These are phyloP conservation scores for Botrytis paeoniae DNA, from an alignment of 2,329 filamentous ascomycete genomes.

Conservation along the genomic window DNA sequence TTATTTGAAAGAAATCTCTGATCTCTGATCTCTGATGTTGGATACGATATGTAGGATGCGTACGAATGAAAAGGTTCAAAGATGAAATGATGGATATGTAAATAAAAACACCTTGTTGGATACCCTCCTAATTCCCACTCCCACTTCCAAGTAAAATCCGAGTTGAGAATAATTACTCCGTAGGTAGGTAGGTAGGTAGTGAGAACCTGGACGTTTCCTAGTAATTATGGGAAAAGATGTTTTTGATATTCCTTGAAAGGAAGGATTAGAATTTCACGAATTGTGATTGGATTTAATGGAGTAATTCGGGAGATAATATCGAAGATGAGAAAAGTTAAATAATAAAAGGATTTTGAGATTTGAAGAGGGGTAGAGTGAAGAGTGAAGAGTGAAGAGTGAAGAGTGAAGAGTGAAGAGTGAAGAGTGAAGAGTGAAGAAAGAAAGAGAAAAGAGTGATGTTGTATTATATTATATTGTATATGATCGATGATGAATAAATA, in stretches of 20 bases:
- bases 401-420: no score
- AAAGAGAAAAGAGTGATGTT: no score
- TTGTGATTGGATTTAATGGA: not conserved
- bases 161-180: no score
- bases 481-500: not conserved
- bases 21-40: not conserved
- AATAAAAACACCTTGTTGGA: slow-evolving; percentile 11
- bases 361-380: not conserved
- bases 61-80: not conserved
- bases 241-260: not conserved
- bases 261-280: not conserved
- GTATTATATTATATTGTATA: not conserved
- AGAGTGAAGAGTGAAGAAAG: no score
- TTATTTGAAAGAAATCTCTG: not conserved
- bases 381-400: no score
- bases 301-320: not conserved
- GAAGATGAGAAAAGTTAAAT: not conserved
- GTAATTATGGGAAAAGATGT: no score
- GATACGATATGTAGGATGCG: not conserved
- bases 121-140: not conserved
- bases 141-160: no score
- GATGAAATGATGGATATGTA: not conserved
- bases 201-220: not conserved
- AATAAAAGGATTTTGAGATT: not conserved
- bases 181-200: no score